Base-by-base conservation (phyloP, 768 basidiomycete species). In the Mycena kentingensis region DNA sequence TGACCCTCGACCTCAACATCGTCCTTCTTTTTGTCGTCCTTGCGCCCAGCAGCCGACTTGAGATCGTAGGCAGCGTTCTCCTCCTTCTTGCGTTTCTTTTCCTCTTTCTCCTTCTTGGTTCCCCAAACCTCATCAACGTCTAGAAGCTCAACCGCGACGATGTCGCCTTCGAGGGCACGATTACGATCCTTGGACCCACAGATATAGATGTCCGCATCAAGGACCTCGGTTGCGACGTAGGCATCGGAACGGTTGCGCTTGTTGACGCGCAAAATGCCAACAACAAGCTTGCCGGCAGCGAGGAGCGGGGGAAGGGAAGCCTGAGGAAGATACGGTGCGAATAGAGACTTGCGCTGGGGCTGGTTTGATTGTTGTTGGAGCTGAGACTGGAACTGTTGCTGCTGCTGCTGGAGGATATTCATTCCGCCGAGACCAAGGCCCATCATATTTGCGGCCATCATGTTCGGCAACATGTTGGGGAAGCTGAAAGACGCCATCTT, bases 1-100 rank as follows among this genome's bases (percentile, higher is more conserved):
- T 99, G 97, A 2, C 97, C 97, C 74, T 99, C 97, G 25, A 99
- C 97, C 69, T 99, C 97, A 26, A 99, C 96, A 64, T 98, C 97
- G 64, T 99, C 97, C 76, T 98, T 98, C 82, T 98, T 98, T 85
- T 99, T 99, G 76, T 98, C 96, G 64, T 94, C 92, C 73, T 92
- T 94, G 62, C 91, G 83, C 53, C 85, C 88, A 29, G 76, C 81
- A 36, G 73, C 77, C 5, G 84, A 78, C 69, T 87, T 91, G 49
- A 87, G 66, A 64, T 98, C 96, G 69, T 94, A 98, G 0, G 94
- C 92, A 25, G 93, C 87, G 67, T 95, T 97, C 74, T 98, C 97
- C 74, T 98, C 97, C 82, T 99, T 99, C 77, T 98, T 98, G 65
- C 96, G 82, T 77, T 99, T 98, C 87, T 99, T 99, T 77, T 98